Evolutionary conservation across 139 green algal species (phyloP).

Genomic region (Chlamydomonas eustigma): DNA sequence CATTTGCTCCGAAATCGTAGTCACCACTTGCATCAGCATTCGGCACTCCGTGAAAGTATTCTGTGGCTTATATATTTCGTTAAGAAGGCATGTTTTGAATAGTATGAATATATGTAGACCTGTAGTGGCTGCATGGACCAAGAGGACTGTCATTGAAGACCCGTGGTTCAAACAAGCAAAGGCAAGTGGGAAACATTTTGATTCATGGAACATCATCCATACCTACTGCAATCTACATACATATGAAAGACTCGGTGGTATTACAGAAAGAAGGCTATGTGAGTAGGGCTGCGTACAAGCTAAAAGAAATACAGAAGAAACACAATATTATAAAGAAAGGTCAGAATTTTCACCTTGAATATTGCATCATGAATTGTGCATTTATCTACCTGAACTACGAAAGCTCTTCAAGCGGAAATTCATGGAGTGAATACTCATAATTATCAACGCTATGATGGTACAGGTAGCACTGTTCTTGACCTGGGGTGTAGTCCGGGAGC

Average conservation of each 20-base stretch:
- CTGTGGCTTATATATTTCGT: too few relatives aligned
- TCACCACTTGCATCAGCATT: too few relatives aligned
- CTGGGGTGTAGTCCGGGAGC: conserved; percentile 9
- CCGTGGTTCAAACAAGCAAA: conserved; percentile 65
- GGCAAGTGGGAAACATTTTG: conserved; percentile 11
- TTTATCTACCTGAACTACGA: too few relatives aligned
- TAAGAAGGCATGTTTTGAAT: not conserved
- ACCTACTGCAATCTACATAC: not conserved
- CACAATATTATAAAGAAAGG: conserved; percentile 69
- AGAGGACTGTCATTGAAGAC: conserved; percentile 36
- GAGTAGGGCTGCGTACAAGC: conserved; percentile 72
- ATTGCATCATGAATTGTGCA: too few relatives aligned
- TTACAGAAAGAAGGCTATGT: conserved; percentile 72
- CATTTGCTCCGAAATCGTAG: too few relatives aligned
- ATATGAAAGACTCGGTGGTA: not conserved
- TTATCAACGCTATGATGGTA: not conserved
- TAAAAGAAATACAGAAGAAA: conserved; percentile 77
- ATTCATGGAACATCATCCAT: not conserved
- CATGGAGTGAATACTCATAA: too few relatives aligned
- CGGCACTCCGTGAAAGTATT: too few relatives aligned
- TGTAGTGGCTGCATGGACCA: conserved; percentile 26
- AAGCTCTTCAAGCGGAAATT: too few relatives aligned
- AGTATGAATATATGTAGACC: conserved; percentile 12
- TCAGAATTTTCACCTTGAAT: conserved; percentile 17
- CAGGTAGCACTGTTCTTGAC: conserved; percentile 18